Conservation (phyloP, 169 alveolate genomes). For the Eimeria praecox region DNA sequence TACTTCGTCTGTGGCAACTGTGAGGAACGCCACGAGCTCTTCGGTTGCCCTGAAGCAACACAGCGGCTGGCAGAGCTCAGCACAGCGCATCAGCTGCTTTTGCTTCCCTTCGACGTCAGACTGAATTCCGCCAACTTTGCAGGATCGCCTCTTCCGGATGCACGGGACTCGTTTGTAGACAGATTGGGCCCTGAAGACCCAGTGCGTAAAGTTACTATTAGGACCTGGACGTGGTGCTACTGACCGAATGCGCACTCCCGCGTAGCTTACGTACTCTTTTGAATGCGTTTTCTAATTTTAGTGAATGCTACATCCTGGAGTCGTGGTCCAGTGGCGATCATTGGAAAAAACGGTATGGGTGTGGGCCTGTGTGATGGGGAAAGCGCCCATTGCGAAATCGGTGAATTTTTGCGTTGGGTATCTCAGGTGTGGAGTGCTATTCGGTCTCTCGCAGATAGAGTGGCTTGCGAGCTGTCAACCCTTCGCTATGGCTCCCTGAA, state of each 20-base stretch:
- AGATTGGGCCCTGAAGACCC: constrained; percentile 67
- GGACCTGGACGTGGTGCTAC: neutral
- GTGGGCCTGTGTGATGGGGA: neutral
- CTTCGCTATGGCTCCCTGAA: constrained; percentile 56
- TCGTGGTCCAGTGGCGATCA: neutral
- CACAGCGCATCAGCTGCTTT: constrained; percentile 34
- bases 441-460: constrained; percentile 66
- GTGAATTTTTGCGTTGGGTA: neutral
- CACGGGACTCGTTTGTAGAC: constrained; percentile 68
- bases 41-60: constrained; percentile 81
- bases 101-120: constrained; percentile 58
- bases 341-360: neutral
- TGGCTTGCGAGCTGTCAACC: constrained; percentile 74
- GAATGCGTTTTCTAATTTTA: neutral
- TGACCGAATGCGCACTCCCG: neutral
- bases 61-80: constrained; percentile 69
- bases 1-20: constrained; percentile 95
- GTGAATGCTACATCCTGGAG: neutral
- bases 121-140: constrained; percentile 61
- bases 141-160: constrained; percentile 65
- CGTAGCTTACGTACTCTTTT: no score
- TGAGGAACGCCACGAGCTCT: constrained; percentile 91
- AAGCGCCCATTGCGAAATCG: neutral
- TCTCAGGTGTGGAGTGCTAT: constrained; percentile 54
- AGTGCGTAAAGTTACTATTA: neutral